A percentile compares a stretch with the other conserved stretches of the same genome.
phyloP scores from a whole-genome alignment of 306 rosid species.

The apple (Malus domestica) region ASM211411v1 NC_041798.1:41039001-41039500 shows the following conservation, averaged over 20 bases:
- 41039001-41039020: conserved; percentile 61
- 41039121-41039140: conserved; percentile 31
- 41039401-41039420: conserved; percentile 36
- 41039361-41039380: background rate
- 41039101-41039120: conserved; percentile 52
- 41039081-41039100: conserved; percentile 58
- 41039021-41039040: conserved; percentile 69
- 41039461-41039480: conserved; percentile 20
- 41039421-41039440: conserved; percentile 21
- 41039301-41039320: conserved; percentile 18
- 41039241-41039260: background rate
- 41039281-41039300: conserved; percentile 27
- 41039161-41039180: background rate
- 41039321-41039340: conserved; percentile 31
- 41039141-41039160: conserved; percentile 28
- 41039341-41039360: conserved; percentile 26
- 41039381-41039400: conserved; percentile 4
- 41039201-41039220: background rate
- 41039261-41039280: background rate
- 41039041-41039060: conserved; percentile 64
- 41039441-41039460: conserved; percentile 21
- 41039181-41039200: too few relatives aligned
- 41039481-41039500: conserved; percentile 26
- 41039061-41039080: conserved; percentile 72
- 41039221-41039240: background rate